phyloP scores from a whole-genome alignment of 305 asterid genomes.

The Fraxinus nigra region DNA sequence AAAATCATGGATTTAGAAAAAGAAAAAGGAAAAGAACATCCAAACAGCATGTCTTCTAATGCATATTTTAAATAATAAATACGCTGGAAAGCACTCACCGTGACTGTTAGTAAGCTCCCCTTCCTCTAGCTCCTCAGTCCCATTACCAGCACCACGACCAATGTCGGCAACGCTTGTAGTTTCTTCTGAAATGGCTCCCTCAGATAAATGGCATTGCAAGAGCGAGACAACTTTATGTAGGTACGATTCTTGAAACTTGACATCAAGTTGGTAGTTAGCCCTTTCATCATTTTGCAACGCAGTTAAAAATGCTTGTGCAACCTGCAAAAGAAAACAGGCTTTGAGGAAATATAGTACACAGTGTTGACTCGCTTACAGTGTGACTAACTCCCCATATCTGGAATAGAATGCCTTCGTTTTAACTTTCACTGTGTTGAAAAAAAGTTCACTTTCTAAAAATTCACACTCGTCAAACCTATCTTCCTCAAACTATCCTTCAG shows the following conservation, averaged over 20 bases:
- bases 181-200: slow-evolving; percentile 79
- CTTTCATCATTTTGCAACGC: slow-evolving; percentile 97
- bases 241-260: slow-evolving; percentile 96
- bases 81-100: slow-evolving; percentile 46
- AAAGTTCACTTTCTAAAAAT: neutral
- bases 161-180: slow-evolving; percentile 31
- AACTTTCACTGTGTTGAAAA: neutral
- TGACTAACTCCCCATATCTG: slow-evolving; percentile 5
- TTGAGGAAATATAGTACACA: slow-evolving; percentile 17
- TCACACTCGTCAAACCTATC: neutral
- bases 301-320: slow-evolving; percentile 80
- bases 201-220: slow-evolving; percentile 84
- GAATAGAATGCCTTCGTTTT: slow-evolving; percentile 16
- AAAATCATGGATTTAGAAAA: neutral
- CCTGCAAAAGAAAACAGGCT: slow-evolving; percentile 48
- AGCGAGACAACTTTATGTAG: slow-evolving; percentile 80
- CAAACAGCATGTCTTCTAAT: neutral
- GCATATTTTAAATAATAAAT: slow-evolving; percentile 11
- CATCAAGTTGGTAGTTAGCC: slow-evolving; percentile 91
- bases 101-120: slow-evolving; percentile 87
- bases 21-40: neutral
- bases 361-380: slow-evolving; percentile 12
- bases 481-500: neutral
- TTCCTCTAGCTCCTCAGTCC: slow-evolving; percentile 84
- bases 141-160: slow-evolving; percentile 38